A percentile compares a stretch with the other conserved stretches of the same genome.
Conservation (phyloP, 2,329 filamentous ascomycete species). For the Colletotrichum magnum region DNA sequence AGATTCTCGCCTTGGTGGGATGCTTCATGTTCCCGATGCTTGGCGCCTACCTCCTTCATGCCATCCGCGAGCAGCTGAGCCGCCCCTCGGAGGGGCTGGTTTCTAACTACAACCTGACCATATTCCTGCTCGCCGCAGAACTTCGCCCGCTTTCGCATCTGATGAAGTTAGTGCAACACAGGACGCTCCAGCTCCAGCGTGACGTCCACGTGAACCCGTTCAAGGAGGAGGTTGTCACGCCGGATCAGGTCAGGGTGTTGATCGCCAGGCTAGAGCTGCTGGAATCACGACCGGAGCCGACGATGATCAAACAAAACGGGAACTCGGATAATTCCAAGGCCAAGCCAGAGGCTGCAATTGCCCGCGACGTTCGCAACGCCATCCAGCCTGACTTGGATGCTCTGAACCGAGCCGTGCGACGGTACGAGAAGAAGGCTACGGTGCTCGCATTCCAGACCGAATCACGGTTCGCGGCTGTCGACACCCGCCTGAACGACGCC, state of each 20-base stretch:
- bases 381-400: slow-evolving; percentile 89
- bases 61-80: slow-evolving; percentile 84
- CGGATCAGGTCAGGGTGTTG: slow-evolving; percentile 68
- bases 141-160: slow-evolving; percentile 86
- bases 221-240: slow-evolving; percentile 47
- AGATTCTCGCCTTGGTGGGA: slow-evolving; percentile 79
- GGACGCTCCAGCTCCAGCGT: slow-evolving; percentile 86
- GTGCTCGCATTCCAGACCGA: slow-evolving; percentile 83
- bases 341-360: slow-evolving; percentile 60
- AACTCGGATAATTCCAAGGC: slow-evolving; percentile 51
- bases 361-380: slow-evolving; percentile 72
- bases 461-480: slow-evolving; percentile 78
- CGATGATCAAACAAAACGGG: slow-evolving; percentile 47
- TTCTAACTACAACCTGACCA: slow-evolving; percentile 92
- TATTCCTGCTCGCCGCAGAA: slow-evolving; percentile 91
- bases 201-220: slow-evolving; percentile 72
- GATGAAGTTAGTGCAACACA: slow-evolving; percentile 82
- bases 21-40: slow-evolving; percentile 85
- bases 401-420: slow-evolving; percentile 87
- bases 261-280: slow-evolving; percentile 77
- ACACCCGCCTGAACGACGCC: slow-evolving; percentile 81
- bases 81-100: slow-evolving; percentile 88
- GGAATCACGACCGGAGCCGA: slow-evolving; percentile 67
- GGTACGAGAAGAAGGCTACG: slow-evolving; percentile 91
- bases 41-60: slow-evolving; percentile 87